Percentiles rank a stretch among this genome's conserved stretches.
phyloP scores from a whole-genome alignment of 2,329 filamentous ascomycete genomes.

The Penicillium sp. region DNA sequence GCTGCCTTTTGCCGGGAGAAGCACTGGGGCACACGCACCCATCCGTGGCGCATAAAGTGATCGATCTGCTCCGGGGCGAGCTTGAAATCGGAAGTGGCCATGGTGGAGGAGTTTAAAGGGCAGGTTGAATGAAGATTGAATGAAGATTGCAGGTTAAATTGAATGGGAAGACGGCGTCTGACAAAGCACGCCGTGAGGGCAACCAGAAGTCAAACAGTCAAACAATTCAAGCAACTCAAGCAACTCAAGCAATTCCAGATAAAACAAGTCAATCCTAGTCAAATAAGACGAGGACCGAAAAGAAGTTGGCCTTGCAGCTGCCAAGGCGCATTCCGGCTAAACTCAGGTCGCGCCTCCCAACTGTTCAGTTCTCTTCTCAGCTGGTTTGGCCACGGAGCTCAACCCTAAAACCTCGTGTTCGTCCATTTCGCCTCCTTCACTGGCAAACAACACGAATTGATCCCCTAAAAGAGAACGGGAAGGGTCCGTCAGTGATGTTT shows the following conservation, averaged over 20 bases:
- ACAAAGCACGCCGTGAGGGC: no score
- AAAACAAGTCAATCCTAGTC: no score
- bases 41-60: conserved; percentile 62
- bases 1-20: conserved; percentile 55
- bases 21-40: conserved; percentile 58
- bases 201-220: no score
- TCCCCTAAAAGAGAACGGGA: not conserved
- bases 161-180: no score
- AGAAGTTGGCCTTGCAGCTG: no score
- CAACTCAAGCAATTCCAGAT: no score
- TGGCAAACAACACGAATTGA: no score
- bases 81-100: conserved; percentile 7
- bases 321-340: not conserved
- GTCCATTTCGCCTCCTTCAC: not conserved
- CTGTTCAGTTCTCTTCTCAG: not conserved
- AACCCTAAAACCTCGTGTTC: not conserved
- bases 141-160: not conserved
- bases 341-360: no score
- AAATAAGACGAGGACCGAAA: no score
- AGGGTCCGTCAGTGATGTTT: conserved; percentile 6
- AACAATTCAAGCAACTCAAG: no score
- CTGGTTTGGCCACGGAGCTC: conserved; percentile 11
- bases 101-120: not conserved
- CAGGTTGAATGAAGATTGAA: no score
- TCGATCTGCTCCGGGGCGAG: conserved; percentile 54